These are phyloP conservation scores for Petunia hybrid DNA, from an alignment of 305 asterid species.

Conservation along the genomic window DNA sequence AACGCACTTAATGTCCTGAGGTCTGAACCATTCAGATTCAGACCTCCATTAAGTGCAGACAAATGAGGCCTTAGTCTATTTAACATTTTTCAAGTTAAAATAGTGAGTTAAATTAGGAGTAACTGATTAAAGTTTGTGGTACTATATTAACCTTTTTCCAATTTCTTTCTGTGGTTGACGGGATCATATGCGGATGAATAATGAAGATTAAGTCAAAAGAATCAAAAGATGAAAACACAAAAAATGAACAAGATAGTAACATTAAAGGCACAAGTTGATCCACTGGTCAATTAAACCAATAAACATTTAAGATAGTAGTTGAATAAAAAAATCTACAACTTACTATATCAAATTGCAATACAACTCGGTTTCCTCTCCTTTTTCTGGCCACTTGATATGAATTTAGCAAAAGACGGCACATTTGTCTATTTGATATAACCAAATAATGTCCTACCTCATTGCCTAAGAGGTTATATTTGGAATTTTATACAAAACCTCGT, in stretches of 20 bases:
- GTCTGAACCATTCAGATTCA: no score
- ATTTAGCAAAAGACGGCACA: slow-evolving; percentile 23
- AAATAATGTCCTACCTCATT: background rate
- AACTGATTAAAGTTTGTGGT: background rate
- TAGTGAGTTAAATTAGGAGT: background rate
- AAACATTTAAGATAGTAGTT: background rate
- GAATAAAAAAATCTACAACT: background rate
- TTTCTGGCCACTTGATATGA: slow-evolving; percentile 13
- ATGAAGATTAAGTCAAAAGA: background rate
- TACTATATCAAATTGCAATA: slow-evolving; percentile 17
- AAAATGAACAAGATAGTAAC: slow-evolving; percentile 15
- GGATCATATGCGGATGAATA: background rate
- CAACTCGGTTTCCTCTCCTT: slow-evolving; percentile 13
- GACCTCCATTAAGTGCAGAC: no score
- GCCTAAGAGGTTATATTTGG: slow-evolving; percentile 41
- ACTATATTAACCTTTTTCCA: background rate
- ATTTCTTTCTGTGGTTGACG: background rate
- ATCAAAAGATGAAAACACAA: background rate
- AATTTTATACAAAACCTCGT: background rate
- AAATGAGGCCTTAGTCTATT: background rate
- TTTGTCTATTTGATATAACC: background rate
- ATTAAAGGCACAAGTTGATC: background rate
- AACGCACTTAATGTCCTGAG: no score
- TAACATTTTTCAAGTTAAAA: background rate
- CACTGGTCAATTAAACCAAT: slow-evolving; percentile 1